Conservation (phyloP, 345 rosid species). For the Trapa bicornis region DNA sequence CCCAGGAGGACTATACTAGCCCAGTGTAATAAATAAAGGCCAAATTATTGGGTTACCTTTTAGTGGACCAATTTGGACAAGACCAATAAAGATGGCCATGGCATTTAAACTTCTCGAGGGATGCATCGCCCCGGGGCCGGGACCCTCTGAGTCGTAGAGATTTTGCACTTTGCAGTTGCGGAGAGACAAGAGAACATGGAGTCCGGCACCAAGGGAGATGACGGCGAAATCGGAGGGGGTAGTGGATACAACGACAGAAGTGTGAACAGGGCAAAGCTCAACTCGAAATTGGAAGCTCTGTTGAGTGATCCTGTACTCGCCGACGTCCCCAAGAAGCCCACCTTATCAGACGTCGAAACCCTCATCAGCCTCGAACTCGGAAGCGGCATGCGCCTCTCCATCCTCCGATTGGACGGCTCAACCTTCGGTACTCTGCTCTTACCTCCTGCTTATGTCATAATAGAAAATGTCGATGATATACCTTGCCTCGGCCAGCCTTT, state of each 20-base stretch:
- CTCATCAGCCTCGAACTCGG: too few species aligned
- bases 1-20: not conserved
- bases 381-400: too few species aligned
- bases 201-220: conserved; percentile 21
- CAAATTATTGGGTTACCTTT: not conserved
- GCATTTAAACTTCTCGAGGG: too few species aligned
- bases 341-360: too few species aligned
- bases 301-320: conserved; percentile 67
- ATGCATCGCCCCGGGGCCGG: too few species aligned
- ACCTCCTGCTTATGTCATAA: too few species aligned
- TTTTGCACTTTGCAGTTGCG: too few species aligned
- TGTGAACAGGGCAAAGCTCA: conserved; percentile 52
- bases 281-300: conserved; percentile 53
- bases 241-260: conserved; percentile 35
- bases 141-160: too few species aligned
- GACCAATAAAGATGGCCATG: too few species aligned
- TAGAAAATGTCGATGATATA: too few species aligned
- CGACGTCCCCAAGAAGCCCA: conserved; percentile 66
- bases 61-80: too few species aligned
- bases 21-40: not conserved
- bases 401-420: conserved; percentile 55
- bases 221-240: conserved; percentile 26
- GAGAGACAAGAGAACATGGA: conserved; percentile 20
- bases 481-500: conserved; percentile 15
- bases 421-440: conserved; percentile 35